Conservation (phyloP, 768 basidiomycete genomes). For the Suillus placidus region DNA sequence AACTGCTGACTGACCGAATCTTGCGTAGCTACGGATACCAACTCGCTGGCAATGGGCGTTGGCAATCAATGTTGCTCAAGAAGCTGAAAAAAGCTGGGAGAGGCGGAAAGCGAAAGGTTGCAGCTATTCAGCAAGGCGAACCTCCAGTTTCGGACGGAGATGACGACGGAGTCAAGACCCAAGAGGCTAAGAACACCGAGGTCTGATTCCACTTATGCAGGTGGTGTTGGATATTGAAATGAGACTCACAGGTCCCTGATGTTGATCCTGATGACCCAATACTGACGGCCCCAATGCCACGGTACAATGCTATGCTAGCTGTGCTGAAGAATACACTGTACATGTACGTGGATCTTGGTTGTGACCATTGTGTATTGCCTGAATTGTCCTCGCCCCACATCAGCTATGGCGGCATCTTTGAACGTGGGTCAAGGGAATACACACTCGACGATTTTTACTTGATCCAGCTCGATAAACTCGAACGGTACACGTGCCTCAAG, state of each 20-base stretch:
- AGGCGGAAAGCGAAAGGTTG: slow-evolving; percentile 45
- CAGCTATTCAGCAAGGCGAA: slow-evolving; percentile 14
- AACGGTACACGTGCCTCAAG: slow-evolving; percentile 74
- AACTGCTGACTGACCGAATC: not conserved
- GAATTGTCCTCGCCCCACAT: not conserved
- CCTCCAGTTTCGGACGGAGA: slow-evolving; percentile 14
- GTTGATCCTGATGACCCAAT: slow-evolving; percentile 66
- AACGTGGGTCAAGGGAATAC: slow-evolving; percentile 80
- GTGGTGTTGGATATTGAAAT: not conserved
- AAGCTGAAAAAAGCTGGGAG: slow-evolving; percentile 57
- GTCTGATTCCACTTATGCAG: not conserved
- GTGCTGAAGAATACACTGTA: slow-evolving; percentile 84
- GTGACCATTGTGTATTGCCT: not conserved
- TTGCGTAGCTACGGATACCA: slow-evolving; percentile 73
- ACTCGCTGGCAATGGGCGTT: slow-evolving; percentile 69
- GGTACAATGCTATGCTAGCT: slow-evolving; percentile 90
- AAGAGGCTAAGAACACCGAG: slow-evolving; percentile 21
- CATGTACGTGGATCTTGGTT: slow-evolving; percentile 54
- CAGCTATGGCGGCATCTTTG: slow-evolving; percentile 89
- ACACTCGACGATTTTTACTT: slow-evolving; percentile 89
- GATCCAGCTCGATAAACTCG: slow-evolving; percentile 83
- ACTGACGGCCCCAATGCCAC: slow-evolving; percentile 62
- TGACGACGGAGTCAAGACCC: slow-evolving; percentile 23
- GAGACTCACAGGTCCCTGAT: slow-evolving; percentile 32
- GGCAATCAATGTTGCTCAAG: slow-evolving; percentile 76